Evolutionary conservation across 257 asterid genomes (phyloP), one percentile per base, ranked within the genome.

Genomic region (Ajuga chamaepitys): DNA sequence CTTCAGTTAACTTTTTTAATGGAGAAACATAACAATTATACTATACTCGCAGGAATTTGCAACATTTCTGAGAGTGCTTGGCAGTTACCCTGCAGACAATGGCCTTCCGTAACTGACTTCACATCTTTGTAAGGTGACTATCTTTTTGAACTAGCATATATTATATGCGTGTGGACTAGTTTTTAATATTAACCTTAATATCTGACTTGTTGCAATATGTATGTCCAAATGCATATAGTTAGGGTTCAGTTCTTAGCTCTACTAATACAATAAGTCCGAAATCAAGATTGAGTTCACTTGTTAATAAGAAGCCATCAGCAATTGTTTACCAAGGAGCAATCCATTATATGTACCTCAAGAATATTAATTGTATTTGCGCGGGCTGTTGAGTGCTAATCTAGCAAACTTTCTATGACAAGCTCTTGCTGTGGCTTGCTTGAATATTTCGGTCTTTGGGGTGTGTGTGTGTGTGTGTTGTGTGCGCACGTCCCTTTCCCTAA

Each of bases 71-170:
- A 80, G 97, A 84, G 99, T 94, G 67, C 88, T 94, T 59, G 98
- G 99, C 54, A 86, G 99, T 77, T 95, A 95, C 78, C 99, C 98
- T 58, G 89, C 95, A 0, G 95, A 95, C 80, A 75, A 77, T 72
- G 84, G 93, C 74, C 82, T 80, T 51, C 93, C 82, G 60, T 88
- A 78, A 86, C 67, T 41, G 69, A 22, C 66, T 22, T 54, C 21
- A 20, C 35, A 65, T 45, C 72, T 67, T 60, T 77, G 76, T 81
- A 73, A 77, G 78, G 34, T 68, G 61, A 28, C 24, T 4, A 20
- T 70, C 7, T 53, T 28, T 21, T 24, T 34, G 52, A 66, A 58
- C 40, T 44, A 9, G 61, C 28, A 28, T 41, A 28, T 47, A 40
- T 16, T 58, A 41, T 4, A 65, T 55, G 2, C 18, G 12, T 66